phyloP scores from a whole-genome alignment of 495 filamentous ascomycete genomes.

The Annulohypoxylon nitens region DNA sequence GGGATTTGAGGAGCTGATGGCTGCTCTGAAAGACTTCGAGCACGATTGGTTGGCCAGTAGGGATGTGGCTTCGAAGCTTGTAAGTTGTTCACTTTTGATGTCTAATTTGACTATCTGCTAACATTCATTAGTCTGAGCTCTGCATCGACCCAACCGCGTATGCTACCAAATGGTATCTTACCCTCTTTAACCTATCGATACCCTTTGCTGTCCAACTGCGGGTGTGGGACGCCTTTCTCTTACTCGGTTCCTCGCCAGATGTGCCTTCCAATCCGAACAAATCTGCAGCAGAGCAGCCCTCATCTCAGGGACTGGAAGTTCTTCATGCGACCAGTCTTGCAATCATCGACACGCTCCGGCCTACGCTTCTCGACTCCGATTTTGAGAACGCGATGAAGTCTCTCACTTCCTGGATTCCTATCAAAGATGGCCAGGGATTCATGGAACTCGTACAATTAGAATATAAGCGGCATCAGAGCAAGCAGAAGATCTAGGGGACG shows the following conservation, averaged over 20 bases:
- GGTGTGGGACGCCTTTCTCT: conserved; percentile 99
- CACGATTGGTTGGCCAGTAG: conserved; percentile 82
- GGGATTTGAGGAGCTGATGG: conserved; percentile 90
- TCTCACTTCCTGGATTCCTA: conserved; percentile 93
- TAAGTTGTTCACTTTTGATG: conserved; percentile 61
- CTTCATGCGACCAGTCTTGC: conserved; percentile 92
- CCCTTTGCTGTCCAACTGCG: conserved; percentile 97
- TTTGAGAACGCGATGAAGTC: conserved; percentile 99
- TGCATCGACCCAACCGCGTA: conserved; percentile 90
- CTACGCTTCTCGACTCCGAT: conserved; percentile 91
- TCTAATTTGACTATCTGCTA: conserved; percentile 18
- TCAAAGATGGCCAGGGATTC: conserved; percentile 93
- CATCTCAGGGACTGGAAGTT: conserved; percentile 77
- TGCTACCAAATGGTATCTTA: conserved; percentile 97
- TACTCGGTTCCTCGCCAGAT: conserved; percentile 72
- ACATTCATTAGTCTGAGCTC: conserved; percentile 72
- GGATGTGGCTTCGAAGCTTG: conserved; percentile 81
- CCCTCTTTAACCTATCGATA: conserved; percentile 96
- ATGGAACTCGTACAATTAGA: conserved; percentile 95
- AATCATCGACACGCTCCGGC: conserved; percentile 90
- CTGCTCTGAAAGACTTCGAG: conserved; percentile 89
- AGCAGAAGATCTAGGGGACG: conserved; percentile 49
- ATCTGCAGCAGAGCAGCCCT: conserved; percentile 35
- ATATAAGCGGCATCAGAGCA: conserved; percentile 77
- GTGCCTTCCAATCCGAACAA: conserved; percentile 19